A percentile compares a stretch with the other conserved stretches of the same genome.
Evolutionary conservation across 768 basidiomycete species (phyloP).

Genomic region (Boletus huronensis): DNA sequence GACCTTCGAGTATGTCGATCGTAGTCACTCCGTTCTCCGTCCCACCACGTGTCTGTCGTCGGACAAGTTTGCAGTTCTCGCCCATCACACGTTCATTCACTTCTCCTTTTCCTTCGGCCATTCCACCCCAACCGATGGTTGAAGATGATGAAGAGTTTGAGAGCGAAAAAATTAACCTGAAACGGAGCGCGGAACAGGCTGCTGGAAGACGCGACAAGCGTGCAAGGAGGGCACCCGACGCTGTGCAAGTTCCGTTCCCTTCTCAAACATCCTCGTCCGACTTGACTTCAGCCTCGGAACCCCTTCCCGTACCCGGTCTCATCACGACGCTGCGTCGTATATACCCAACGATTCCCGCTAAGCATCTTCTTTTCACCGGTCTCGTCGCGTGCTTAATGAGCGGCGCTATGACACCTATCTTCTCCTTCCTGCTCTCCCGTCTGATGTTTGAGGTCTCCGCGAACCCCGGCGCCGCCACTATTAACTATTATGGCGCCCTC

Average conservation of each 20-base stretch:
- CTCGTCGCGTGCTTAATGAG: constrained; percentile 64
- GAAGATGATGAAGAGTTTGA: constrained; percentile 41
- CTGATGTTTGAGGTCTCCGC: constrained; percentile 74
- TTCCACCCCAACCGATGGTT: constrained; percentile 20
- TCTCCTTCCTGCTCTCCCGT: constrained; percentile 83
- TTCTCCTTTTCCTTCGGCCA: constrained; percentile 17
- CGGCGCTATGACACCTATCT: constrained; percentile 87
- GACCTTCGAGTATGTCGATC: constrained; percentile 37
- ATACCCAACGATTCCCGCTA: constrained; percentile 72
- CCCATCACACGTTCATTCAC: constrained; percentile 47
- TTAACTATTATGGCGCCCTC: constrained; percentile 71
- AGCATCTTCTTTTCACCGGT: constrained; percentile 66
- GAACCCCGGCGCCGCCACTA: constrained; percentile 60
- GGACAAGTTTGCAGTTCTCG: constrained; percentile 62
- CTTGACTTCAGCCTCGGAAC: not conserved
- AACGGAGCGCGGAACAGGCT: constrained; percentile 39
- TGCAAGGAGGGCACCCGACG: constrained; percentile 9
- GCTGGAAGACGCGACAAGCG: constrained; percentile 34
- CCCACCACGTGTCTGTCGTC: constrained; percentile 32
- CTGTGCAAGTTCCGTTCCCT: not conserved
- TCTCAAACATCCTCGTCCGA: constrained; percentile 8
- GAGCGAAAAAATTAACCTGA: constrained; percentile 42
- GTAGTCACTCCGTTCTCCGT: constrained; percentile 30
- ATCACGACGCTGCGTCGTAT: constrained; percentile 46
- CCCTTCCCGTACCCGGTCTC: constrained; percentile 18